A percentile compares a stretch with the other conserved stretches of the same genome.
Conservation (phyloP, 2,329 filamentous ascomycete genomes). For the Fusarium nisikadoi region DNA sequence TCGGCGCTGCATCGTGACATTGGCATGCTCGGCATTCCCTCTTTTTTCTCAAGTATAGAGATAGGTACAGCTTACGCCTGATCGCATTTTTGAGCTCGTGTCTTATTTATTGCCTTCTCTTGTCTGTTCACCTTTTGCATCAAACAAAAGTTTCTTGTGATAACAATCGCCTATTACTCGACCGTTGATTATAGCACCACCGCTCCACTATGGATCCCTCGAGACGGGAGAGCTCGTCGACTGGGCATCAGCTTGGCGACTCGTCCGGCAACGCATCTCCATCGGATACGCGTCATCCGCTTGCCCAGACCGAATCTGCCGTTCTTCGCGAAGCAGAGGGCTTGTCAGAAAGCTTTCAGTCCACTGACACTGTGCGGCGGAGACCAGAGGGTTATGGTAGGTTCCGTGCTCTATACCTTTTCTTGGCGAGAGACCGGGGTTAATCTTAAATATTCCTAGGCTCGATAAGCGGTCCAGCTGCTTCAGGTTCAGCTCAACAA, state of each 20-base stretch:
- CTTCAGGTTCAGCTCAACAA: conserved; percentile 46
- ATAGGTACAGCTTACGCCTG: conserved; percentile 19
- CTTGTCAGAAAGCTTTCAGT: conserved; percentile 66
- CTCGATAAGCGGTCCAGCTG: conserved; percentile 40
- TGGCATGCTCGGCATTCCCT: conserved; percentile 47
- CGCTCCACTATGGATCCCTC: conserved; percentile 57
- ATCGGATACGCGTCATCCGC: conserved; percentile 59
- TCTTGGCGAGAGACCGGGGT: conserved; percentile 7
- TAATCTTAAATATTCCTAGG: conserved; percentile 38
- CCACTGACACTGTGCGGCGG: conserved; percentile 69
- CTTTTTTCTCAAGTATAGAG: conserved; percentile 21
- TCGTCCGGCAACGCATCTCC: conserved; percentile 57
- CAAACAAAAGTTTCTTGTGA: conserved; percentile 16
- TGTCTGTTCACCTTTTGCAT: conserved; percentile 12
- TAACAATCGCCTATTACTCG: conserved; percentile 7
- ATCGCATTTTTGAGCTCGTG: conserved; percentile 6
- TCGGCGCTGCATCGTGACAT: conserved; percentile 36
- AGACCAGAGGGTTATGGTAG: conserved; percentile 69
- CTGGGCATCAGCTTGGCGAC: conserved; percentile 52
- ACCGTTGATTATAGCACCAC: conserved; percentile 11
- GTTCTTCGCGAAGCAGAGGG: conserved; percentile 55
- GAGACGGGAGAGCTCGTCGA: conserved; percentile 47
- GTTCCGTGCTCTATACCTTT: conserved; percentile 30
- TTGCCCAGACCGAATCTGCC: conserved; percentile 50
- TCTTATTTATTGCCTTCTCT: conserved; percentile 3